These are phyloP conservation scores for Noccaea bulbosa DNA, from an alignment of 345 rosid species.

Conservation along the genomic window DNA sequence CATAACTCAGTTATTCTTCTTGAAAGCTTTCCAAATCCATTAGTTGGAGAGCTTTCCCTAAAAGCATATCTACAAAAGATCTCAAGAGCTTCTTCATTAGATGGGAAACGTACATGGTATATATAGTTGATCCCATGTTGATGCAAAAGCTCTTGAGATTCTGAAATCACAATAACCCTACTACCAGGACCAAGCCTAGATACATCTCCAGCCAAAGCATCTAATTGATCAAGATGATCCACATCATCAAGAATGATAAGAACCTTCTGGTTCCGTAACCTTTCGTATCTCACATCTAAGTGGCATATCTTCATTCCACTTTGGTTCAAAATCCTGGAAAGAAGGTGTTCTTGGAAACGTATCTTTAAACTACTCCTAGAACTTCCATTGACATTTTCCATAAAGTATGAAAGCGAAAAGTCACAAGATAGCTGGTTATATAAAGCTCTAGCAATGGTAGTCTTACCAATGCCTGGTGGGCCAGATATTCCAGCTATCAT, in stretches of 20 bases:
- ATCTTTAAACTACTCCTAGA: neutral
- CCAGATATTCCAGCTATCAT: constrained; percentile 12
- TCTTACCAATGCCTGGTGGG: neutral
- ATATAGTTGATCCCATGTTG: neutral
- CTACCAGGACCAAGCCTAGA: neutral
- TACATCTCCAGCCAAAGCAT: neutral
- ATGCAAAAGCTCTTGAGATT: neutral
- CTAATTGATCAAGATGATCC: neutral
- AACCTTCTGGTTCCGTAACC: neutral
- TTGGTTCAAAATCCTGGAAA: neutral
- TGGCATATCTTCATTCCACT: neutral
- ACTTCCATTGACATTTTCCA: neutral
- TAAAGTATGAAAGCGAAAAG: neutral
- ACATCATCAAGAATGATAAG: neutral
- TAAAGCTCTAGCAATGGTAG: neutral
- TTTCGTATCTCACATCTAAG: neutral
- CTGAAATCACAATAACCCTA: neutral
- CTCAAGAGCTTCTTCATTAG: neutral
- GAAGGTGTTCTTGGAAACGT: neutral
- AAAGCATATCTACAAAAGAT: neutral
- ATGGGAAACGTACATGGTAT: neutral
- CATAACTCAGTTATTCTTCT: neutral
- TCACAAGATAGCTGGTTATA: neutral
- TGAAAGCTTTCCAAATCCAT: neutral
- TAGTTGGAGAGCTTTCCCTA: neutral